Evolutionary conservation across 2,329 filamentous ascomycete species (phyloP).

Genomic region (Phialophora verrucosa): DNA sequence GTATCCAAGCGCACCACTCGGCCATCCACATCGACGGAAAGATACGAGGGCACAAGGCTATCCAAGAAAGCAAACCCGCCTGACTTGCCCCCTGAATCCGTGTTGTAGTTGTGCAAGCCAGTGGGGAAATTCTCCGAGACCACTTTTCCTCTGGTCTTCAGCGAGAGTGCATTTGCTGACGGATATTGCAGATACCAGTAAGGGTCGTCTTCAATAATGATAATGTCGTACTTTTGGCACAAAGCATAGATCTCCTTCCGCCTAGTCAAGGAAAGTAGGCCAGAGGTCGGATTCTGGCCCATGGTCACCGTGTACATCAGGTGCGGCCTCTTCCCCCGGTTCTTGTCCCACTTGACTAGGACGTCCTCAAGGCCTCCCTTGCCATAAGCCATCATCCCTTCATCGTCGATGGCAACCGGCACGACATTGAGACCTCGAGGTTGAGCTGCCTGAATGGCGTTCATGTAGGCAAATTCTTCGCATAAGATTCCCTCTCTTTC

Average conservation of each 20-base stretch:
- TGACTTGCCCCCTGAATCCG: constrained; percentile 52
- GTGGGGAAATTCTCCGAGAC: constrained; percentile 43
- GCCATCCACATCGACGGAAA: constrained; percentile 81
- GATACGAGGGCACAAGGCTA: constrained; percentile 79
- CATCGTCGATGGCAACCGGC: constrained; percentile 74
- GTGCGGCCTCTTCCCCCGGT: constrained; percentile 76
- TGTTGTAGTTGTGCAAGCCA: constrained; percentile 46
- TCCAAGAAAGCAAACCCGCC: constrained; percentile 80
- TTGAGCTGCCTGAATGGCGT: constrained; percentile 68
- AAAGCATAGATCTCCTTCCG: constrained; percentile 79
- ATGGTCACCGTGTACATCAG: constrained; percentile 91
- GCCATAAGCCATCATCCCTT: constrained; percentile 78
- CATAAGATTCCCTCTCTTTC: constrained; percentile 78
- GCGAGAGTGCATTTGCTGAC: constrained; percentile 61
- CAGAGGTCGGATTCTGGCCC: constrained; percentile 87
- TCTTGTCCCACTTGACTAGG: constrained; percentile 79
- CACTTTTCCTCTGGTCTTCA: constrained; percentile 40
- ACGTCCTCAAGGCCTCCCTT: constrained; percentile 77
- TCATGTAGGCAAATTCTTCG: constrained; percentile 82
- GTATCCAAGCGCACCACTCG: constrained; percentile 89
- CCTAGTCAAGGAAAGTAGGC: constrained; percentile 73
- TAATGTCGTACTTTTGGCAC: constrained; percentile 81
- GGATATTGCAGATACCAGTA: constrained; percentile 96
- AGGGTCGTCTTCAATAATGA: constrained; percentile 92
- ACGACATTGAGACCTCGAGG: constrained; percentile 75